phyloP scores from a whole-genome alignment of 225 moss, liverwort and hornwort species.

The Asterella californica region DNA sequence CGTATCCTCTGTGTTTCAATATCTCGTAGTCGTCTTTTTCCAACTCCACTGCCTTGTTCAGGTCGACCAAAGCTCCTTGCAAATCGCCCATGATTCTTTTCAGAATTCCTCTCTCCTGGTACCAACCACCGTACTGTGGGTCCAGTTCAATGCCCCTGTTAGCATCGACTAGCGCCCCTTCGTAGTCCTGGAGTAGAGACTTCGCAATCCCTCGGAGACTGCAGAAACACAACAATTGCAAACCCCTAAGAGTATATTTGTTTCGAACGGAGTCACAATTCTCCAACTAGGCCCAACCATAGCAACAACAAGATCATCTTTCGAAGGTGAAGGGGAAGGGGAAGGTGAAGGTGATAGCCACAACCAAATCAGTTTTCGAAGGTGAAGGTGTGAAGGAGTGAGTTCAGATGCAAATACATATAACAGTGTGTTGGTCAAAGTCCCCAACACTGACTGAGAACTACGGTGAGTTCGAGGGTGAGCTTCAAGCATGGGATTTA shows the following conservation, averaged over 20 bases:
- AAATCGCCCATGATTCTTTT: constrained; percentile 28
- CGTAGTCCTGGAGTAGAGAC: constrained; percentile 24
- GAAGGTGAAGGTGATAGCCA: too few species aligned
- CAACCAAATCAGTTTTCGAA: background rate
- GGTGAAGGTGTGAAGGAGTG: background rate
- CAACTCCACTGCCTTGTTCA: constrained; percentile 28
- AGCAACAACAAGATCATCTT: too few species aligned
- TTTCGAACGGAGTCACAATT: too few species aligned
- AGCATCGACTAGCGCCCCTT: constrained; percentile 29
- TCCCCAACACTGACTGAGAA: background rate
- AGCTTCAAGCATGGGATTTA: background rate
- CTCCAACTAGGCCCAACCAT: too few species aligned
- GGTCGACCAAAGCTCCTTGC: constrained; percentile 30
- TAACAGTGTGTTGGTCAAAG: background rate
- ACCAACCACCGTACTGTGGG: constrained; percentile 26
- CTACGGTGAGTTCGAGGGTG: too few species aligned
- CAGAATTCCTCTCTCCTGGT: constrained; percentile 34
- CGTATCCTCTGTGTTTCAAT: constrained; percentile 35
- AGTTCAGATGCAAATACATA: background rate
- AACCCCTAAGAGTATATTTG: too few species aligned
- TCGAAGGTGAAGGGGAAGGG: too few species aligned
- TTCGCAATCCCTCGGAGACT: constrained; percentile 30
- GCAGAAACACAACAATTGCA: background rate
- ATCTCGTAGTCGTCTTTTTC: constrained; percentile 32
- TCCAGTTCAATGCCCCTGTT: constrained; percentile 26